These are phyloP conservation scores for Knoxdaviesia capensis DNA, from an alignment of 2,329 filamentous ascomycete species.

Conservation along the genomic window DNA sequence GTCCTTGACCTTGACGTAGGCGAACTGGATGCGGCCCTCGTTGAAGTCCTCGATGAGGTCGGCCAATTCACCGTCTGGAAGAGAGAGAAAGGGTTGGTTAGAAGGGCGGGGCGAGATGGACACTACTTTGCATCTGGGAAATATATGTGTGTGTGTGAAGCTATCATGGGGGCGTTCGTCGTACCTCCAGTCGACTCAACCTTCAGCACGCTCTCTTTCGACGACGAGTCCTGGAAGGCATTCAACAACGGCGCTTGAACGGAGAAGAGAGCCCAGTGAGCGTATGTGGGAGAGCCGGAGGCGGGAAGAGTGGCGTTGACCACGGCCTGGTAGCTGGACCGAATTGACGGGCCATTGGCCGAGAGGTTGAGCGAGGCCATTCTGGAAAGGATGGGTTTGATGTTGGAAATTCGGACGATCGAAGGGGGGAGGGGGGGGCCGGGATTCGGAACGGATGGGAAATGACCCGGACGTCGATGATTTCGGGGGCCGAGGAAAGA, in stretches of 20 bases:
- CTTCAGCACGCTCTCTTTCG: constrained; percentile 88
- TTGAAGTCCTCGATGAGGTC: constrained; percentile 92
- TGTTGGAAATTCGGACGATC: neutral
- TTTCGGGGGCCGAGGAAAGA: too few relatives aligned
- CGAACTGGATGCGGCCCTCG: constrained; percentile 91
- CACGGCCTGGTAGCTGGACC: constrained; percentile 51
- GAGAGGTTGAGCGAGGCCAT: constrained; percentile 73
- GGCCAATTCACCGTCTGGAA: constrained; percentile 65
- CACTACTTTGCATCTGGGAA: too few relatives aligned
- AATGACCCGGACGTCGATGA: too few relatives aligned
- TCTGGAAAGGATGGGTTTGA: constrained; percentile 7
- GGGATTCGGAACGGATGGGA: too few relatives aligned
- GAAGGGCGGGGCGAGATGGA: neutral
- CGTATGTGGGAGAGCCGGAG: constrained; percentile 58
- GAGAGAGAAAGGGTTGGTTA: constrained; percentile 2
- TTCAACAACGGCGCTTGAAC: constrained; percentile 83
- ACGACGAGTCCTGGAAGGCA: constrained; percentile 70
- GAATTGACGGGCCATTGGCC: constrained; percentile 64
- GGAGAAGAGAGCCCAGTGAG: constrained; percentile 84
- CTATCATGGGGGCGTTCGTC: constrained; percentile 6
- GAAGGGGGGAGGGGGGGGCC: neutral
- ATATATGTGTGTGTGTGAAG: too few relatives aligned
- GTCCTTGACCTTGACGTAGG: constrained; percentile 90
- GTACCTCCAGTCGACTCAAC: constrained; percentile 78
- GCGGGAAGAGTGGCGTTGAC: constrained; percentile 29